A percentile compares a stretch with the other conserved stretches of the same genome.
These are phyloP conservation scores for Lyophyllum shimeji DNA, from an alignment of 768 basidiomycete species.

Conservation along the genomic window DNA sequence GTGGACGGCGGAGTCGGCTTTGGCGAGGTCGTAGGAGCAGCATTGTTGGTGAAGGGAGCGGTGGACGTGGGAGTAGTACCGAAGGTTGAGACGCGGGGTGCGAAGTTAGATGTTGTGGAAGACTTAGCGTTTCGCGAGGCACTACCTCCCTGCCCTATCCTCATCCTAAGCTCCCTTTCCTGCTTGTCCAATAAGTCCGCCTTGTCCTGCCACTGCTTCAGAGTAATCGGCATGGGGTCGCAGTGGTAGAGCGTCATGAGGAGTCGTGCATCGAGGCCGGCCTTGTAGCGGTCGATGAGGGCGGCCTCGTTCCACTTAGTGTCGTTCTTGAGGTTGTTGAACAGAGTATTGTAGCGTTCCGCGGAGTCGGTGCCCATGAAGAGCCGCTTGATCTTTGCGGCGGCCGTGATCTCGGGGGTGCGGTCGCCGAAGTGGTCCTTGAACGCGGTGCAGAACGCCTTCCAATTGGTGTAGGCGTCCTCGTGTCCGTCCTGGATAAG, in stretches of 20 bases:
- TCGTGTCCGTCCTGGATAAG: background rate
- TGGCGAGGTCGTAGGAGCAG: background rate
- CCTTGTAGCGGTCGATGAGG: background rate
- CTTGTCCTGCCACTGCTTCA: conserved; percentile 5
- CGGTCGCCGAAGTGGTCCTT: background rate
- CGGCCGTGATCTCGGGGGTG: background rate
- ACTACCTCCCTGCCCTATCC: background rate
- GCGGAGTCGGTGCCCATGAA: background rate
- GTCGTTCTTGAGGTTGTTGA: background rate
- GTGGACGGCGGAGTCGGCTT: background rate
- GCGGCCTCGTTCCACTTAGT: background rate
- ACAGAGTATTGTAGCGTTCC: background rate
- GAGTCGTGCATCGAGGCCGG: background rate
- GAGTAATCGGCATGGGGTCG: background rate
- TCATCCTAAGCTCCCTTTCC: background rate
- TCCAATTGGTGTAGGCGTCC: background rate
- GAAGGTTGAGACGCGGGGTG: background rate
- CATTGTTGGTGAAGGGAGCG: no score
- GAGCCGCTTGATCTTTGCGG: background rate
- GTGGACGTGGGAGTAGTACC: background rate
- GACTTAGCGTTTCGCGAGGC: background rate
- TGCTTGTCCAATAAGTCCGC: background rate
- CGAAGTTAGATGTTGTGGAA: no score
- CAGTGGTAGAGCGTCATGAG: background rate
- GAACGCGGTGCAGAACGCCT: background rate